These are phyloP conservation scores for Globisporangium splendens DNA, from an alignment of 352 stramenopile genomes.

Conservation along the genomic window DNA sequence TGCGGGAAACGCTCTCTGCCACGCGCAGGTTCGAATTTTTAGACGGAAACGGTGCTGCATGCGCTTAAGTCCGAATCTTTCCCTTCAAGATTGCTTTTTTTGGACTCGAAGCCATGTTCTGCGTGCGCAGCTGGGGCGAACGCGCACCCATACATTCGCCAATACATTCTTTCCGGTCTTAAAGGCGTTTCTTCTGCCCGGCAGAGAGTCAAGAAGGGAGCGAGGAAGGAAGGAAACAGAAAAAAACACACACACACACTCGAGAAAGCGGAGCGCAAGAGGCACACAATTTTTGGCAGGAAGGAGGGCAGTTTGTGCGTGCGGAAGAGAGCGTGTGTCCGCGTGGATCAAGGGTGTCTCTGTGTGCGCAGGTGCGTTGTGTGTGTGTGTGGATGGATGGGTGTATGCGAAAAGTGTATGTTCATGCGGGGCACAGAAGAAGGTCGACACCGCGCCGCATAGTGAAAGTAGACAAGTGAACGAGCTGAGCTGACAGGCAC, in stretches of 20 bases:
- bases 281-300: not conserved
- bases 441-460: not conserved
- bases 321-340: not conserved
- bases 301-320: not conserved
- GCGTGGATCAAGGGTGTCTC: too few species aligned
- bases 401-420: not conserved
- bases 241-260: not conserved
- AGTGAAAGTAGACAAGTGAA: too few species aligned
- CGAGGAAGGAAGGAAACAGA: not conserved
- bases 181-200: too few species aligned
- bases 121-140: too few species aligned
- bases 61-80: slow-evolving; percentile 15
- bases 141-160: too few species aligned
- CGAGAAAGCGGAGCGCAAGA: slow-evolving; percentile 12
- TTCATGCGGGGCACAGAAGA: not conserved
- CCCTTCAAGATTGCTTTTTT: slow-evolving; percentile 13
- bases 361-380: not conserved
- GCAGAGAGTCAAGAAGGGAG: not conserved
- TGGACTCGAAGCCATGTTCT: not conserved
- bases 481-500: too few species aligned
- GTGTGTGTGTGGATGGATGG: not conserved
- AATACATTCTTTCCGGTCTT: too few species aligned
- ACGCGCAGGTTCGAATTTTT: not conserved
- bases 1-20: slow-evolving; percentile 2
- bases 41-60: not conserved